phyloP scores from a whole-genome alignment of 306 rosid genomes.

The Echinosophora koreensis region DNA sequence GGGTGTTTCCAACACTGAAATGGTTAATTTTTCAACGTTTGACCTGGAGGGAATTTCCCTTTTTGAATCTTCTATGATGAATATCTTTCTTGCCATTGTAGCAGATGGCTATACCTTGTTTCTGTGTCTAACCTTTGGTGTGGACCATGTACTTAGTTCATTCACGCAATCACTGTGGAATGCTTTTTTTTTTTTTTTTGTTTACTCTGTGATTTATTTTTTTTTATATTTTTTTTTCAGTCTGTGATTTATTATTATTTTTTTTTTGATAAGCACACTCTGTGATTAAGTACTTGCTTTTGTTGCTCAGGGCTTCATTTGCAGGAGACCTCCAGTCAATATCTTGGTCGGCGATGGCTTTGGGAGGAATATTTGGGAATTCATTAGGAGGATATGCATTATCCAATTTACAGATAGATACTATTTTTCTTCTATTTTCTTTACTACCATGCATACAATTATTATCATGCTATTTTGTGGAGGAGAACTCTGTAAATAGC shows the following conservation, averaged over 20 bases:
- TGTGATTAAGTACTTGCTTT: conserved; percentile 21
- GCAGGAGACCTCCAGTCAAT: conserved; percentile 88
- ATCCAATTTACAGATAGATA: conserved; percentile 62
- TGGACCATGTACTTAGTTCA: conserved; percentile 27
- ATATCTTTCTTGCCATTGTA: conserved; percentile 28
- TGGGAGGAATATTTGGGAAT: conserved; percentile 89
- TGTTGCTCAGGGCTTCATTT: conserved; percentile 69
- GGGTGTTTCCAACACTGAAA: not conserved
- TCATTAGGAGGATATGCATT: conserved; percentile 83
- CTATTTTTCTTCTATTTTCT: conserved; percentile 78
- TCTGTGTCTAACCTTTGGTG: conserved; percentile 17
- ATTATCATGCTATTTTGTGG: conserved; percentile 76
- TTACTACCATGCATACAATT: conserved; percentile 74
- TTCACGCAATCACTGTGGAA: conserved; percentile 21
- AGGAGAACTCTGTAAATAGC: conserved; percentile 60
- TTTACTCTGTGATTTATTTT: too few relatives aligned
- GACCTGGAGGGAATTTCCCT: not conserved
- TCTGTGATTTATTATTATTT: too few relatives aligned
- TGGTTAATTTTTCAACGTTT: conserved; percentile 27
- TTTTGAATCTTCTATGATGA: conserved; percentile 20
- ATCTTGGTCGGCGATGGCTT: conserved; percentile 89
- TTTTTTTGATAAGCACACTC: conserved; percentile 22
- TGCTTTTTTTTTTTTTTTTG: not conserved
- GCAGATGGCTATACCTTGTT: conserved; percentile 23
- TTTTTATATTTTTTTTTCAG: not conserved